Conservation (phyloP, 192 early-diverging fungal genomes). For the Coemansia sp. region DNA sequence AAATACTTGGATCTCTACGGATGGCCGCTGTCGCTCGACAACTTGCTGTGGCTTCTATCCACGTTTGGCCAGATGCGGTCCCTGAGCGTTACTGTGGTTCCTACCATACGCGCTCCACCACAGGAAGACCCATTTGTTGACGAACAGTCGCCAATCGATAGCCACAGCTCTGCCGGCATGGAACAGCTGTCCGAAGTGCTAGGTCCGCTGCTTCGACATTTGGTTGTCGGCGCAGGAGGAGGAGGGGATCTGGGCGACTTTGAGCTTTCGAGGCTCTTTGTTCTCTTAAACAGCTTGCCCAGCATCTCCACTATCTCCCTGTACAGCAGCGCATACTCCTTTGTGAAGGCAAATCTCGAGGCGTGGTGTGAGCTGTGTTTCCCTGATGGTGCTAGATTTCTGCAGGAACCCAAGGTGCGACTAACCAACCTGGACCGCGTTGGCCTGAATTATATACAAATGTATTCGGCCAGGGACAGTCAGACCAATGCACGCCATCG, state of each 20-base stretch:
- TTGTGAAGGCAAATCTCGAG: constrained; percentile 18
- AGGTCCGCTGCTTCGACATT: not conserved
- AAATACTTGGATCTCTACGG: constrained; percentile 39
- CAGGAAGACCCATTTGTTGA: no score
- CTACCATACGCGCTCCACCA: not conserved
- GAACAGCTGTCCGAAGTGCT: not conserved
- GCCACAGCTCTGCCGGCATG: not conserved
- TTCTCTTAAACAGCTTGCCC: not conserved
- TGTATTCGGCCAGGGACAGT: not conserved
- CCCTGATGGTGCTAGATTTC: not conserved
- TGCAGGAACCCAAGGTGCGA: constrained; percentile 3
- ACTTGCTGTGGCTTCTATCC: constrained; percentile 27
- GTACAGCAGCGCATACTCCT: constrained; percentile 28
- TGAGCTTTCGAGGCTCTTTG: constrained; percentile 16
- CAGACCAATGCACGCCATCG: not conserved
- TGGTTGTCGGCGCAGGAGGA: constrained; percentile 20
- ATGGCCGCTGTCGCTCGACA: constrained; percentile 40
- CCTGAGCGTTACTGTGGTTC: constrained; percentile 25
- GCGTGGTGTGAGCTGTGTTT: not conserved
- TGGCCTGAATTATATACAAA: not conserved
- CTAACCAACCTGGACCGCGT: constrained; percentile 24
- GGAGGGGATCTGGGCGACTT: not conserved
- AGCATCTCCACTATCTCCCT: constrained; percentile 10
- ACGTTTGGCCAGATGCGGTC: constrained; percentile 16
- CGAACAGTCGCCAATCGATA: no score